Evolutionary conservation across 371 early-diverging fungal genomes (phyloP).

Genomic region (Saksenaea oblongispora): DNA sequence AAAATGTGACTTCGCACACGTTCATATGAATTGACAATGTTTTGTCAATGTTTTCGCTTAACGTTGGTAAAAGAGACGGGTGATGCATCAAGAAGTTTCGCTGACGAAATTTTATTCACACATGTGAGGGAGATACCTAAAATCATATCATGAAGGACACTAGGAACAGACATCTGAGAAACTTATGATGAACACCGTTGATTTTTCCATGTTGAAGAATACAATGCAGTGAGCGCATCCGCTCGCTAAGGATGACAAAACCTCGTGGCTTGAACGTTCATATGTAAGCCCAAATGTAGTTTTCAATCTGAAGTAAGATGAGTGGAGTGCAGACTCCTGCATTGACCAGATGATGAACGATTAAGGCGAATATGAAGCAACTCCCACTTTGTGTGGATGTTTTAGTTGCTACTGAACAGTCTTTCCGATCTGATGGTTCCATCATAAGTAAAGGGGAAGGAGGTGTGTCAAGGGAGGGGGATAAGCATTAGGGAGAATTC

Average conservation of each 20-base stretch:
- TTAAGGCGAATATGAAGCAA: constrained; percentile 6
- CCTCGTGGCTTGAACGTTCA: not conserved
- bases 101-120: not conserved
- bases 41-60: not conserved
- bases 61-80: not conserved
- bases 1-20: too few relatives aligned
- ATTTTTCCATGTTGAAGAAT: not conserved
- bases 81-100: not conserved
- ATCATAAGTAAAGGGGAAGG: not conserved
- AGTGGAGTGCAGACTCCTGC: not conserved
- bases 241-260: not conserved
- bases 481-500: not conserved
- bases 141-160: not conserved
- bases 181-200: not conserved
- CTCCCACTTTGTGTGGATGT: not conserved
- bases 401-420: not conserved
- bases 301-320: constrained; percentile 3
- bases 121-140: not conserved
- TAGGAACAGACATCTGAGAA: constrained; percentile 5
- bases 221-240: not conserved
- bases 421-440: constrained; percentile 2
- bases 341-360: not conserved
- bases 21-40: too few relatives aligned
- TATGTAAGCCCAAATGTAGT: constrained; percentile 2
- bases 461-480: not conserved